Base-by-base conservation (phyloP, 441 rosid genomes). In the Euphorbia celastroides region DNA sequence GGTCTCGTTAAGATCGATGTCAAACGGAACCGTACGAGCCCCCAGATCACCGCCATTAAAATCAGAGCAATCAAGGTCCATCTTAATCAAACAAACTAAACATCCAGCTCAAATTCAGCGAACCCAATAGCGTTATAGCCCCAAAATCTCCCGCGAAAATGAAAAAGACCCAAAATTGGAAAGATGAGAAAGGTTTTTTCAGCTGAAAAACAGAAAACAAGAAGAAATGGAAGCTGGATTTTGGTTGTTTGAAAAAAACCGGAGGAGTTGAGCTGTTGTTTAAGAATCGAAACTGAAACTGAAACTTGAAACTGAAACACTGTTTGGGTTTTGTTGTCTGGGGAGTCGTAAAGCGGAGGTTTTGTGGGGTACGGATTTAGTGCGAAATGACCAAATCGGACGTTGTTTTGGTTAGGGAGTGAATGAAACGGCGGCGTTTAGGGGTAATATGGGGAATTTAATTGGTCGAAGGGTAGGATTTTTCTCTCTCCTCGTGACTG, bases 1-100 rank as follows among this genome's bases (percentile, higher is more conserved):
- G 26, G 78, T 57, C 77, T 79, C 84, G 72, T 83, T 81, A 50
- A 83, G 85, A 77, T 83, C 88, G 76, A 83, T 81, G 17, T 65
- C 74, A 17, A 79, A 76, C 57, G 70, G 62, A 51, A 68, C 64
- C 44, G 62, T 3, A 20, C 70, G 65, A 38, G 14, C 30, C 48
- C 54, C 61, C 14, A n/a, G 57, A 25, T 57, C 32, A 42, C 57
- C 42, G 13, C 11, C 16, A 3, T 60, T 34, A 22, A 56, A 57
- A 5, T 66, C 25, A 46, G 64, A 34, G 58, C 34, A 48, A 59
- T 66, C 62, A 5, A 65, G 60, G 67, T 74, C 73, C 71, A 64
- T 73, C 55, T 16, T 42, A 23, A 54, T 6, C 20, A 19, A 22
- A 46, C 46, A 22, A 52, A 32, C 17, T 52, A 58, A 6, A 61